A percentile compares a stretch with the other conserved stretches of the same genome.
These are phyloP conservation scores for Peniophora sp. DNA, from an alignment of 1,284 basidiomycete species.

Conservation along the genomic window DNA sequence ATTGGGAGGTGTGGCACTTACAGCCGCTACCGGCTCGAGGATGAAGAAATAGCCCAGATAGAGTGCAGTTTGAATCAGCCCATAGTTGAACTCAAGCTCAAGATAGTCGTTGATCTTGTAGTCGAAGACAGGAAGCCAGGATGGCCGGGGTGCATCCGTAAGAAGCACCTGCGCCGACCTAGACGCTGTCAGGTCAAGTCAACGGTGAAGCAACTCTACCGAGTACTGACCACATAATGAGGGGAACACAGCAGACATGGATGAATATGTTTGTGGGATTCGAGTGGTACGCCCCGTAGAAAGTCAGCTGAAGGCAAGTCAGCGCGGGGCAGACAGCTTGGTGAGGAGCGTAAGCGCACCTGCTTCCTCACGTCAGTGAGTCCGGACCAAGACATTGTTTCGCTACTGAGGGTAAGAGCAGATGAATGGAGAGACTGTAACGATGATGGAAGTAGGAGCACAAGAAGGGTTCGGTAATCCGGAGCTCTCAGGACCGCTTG, in stretches of 20 bases:
- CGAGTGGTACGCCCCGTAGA: slow-evolving; percentile 86
- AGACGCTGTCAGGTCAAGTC: slow-evolving; percentile 1
- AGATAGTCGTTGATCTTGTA: slow-evolving; percentile 56
- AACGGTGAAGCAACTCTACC: slow-evolving; percentile 2
- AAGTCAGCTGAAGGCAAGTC: slow-evolving; percentile 50
- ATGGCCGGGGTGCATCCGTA: slow-evolving; percentile 43
- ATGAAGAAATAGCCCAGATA: slow-evolving; percentile 70
- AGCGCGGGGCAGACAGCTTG: not conserved
- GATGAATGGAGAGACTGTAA: too few relatives aligned
- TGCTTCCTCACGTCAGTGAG: not conserved
- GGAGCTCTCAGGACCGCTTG: too few relatives aligned
- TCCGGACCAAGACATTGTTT: not conserved
- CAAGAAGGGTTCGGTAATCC: too few relatives aligned
- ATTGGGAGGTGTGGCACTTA: slow-evolving; percentile 32
- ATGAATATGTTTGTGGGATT: slow-evolving; percentile 75
- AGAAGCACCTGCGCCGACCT: slow-evolving; percentile 64
- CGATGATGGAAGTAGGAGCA: too few relatives aligned
- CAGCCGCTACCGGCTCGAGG: slow-evolving; percentile 75
- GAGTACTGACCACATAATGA: slow-evolving; percentile 67
- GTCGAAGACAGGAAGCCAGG: slow-evolving; percentile 45
- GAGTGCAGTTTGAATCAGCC: slow-evolving; percentile 44
- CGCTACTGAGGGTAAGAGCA: too few relatives aligned
- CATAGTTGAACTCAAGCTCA: slow-evolving; percentile 59
- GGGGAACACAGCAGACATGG: slow-evolving; percentile 77
- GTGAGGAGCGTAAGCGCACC: not conserved